Conservation (phyloP, 345 rosid species). For the Eucalyptus marginata region DNA sequence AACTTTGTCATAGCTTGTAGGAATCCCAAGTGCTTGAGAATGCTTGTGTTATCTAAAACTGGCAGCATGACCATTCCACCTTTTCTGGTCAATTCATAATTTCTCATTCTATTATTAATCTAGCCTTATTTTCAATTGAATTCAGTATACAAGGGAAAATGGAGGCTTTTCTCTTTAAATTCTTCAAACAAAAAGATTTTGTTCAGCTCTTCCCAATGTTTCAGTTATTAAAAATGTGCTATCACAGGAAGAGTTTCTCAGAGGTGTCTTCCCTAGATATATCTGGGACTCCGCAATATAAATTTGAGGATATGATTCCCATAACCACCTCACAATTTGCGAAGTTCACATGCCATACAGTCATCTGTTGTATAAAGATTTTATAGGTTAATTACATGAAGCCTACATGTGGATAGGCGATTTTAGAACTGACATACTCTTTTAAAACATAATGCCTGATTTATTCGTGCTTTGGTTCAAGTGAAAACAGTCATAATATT, state of each 20-base stretch:
- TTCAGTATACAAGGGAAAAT: not conserved
- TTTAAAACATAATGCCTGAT: not conserved
- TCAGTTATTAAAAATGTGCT: not conserved
- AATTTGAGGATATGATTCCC: not conserved
- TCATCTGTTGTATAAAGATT: not conserved
- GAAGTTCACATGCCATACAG: not conserved
- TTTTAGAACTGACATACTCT: not conserved
- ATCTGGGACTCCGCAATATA: not conserved
- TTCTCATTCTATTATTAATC: not conserved
- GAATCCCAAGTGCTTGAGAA: not conserved
- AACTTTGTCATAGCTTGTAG: not conserved
- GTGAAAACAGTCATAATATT: not conserved
- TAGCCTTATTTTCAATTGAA: not conserved
- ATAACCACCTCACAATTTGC: not conserved
- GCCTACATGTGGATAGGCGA: not conserved
- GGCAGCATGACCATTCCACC: not conserved
- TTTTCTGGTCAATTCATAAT: not conserved
- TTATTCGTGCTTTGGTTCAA: not conserved
- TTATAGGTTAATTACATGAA: not conserved
- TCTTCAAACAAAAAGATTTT: not conserved
- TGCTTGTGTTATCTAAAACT: not conserved
- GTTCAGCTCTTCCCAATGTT: not conserved
- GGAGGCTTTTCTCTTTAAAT: not conserved
- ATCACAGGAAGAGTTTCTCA: not conserved
- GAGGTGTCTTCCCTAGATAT: not conserved